Evolutionary conservation across 1,139 yeast species (phyloP).

Genomic region (Pichia sp.): DNA sequence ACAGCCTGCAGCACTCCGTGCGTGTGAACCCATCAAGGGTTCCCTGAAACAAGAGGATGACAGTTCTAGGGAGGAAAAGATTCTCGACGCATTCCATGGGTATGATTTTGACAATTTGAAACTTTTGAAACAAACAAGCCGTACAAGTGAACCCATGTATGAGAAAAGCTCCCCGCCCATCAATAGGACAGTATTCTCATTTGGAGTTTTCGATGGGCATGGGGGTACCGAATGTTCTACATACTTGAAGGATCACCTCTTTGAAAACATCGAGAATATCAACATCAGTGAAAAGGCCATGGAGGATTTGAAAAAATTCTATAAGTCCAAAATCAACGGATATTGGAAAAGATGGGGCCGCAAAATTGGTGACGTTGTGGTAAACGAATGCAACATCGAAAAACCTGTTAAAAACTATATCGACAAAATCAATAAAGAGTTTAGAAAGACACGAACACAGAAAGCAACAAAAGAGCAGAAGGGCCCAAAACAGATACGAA

Average conservation of each 20-base stretch:
- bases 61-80: not conserved
- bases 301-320: conserved; percentile 42
- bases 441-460: not conserved
- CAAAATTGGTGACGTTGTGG: conserved; percentile 30
- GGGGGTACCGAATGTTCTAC: conserved; percentile 78
- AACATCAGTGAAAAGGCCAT: conserved; percentile 32
- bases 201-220: conserved; percentile 87
- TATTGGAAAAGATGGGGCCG: conserved; percentile 79
- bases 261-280: conserved; percentile 51
- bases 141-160: conserved; percentile 7
- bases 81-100: not conserved
- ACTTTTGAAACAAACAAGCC: conserved; percentile 1
- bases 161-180: conserved; percentile 6
- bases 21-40: not conserved
- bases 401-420: not conserved
- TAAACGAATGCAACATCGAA: conserved; percentile 12
- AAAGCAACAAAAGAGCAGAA: not conserved
- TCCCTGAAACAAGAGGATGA: not conserved
- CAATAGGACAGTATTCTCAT: conserved; percentile 46
- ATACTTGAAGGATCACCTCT: conserved; percentile 52
- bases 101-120: conserved; percentile 6
- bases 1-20: conserved; percentile 1
- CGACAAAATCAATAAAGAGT: conserved; percentile 4
- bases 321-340: conserved; percentile 64
- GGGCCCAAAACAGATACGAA: not conserved